Percentiles rank a stretch among this genome's conserved stretches.
Evolutionary conservation across 371 early-diverging fungal genomes (phyloP).

Genomic region (Batkoa obscura): DNA sequence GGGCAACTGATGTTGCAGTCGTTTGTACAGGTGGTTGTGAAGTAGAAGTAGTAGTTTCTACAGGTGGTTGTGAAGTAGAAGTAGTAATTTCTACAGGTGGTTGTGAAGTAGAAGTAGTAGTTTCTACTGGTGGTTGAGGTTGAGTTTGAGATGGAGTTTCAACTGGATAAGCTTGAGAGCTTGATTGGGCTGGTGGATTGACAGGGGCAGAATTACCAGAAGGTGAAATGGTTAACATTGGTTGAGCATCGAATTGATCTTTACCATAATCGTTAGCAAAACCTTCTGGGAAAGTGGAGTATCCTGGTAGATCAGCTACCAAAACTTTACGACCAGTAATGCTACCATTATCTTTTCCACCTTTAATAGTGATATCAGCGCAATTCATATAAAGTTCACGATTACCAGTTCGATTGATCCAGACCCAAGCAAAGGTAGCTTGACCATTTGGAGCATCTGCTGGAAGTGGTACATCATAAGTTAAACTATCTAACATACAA

Average conservation of each 20-base stretch:
- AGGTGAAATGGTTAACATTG: background rate
- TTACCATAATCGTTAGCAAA: background rate
- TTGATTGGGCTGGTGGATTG: too few relatives aligned
- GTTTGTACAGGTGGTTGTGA: too few relatives aligned
- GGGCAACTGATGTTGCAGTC: too few relatives aligned
- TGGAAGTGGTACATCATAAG: background rate
- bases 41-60: background rate
- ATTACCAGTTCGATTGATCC: slow-evolving; percentile 33
- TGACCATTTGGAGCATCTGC: background rate
- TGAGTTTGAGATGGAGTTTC: background rate
- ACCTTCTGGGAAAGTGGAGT: slow-evolving; percentile 1
- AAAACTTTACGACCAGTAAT: slow-evolving; percentile 26
- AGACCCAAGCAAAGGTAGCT: slow-evolving; percentile 1
- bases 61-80: background rate
- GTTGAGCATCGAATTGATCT: background rate
- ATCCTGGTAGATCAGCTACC: background rate
- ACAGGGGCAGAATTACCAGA: background rate
- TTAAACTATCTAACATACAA: background rate
- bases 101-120: background rate
- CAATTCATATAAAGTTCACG: slow-evolving; percentile 51
- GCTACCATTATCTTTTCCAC: slow-evolving; percentile 10
- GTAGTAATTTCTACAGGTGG: background rate
- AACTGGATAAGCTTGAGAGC: too few relatives aligned
- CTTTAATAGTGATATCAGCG: slow-evolving; percentile 28
- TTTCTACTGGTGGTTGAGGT: background rate